These are phyloP conservation scores for Arthrobotrys megalospora DNA, from an alignment of 2,329 filamentous ascomycete species.

Conservation along the genomic window DNA sequence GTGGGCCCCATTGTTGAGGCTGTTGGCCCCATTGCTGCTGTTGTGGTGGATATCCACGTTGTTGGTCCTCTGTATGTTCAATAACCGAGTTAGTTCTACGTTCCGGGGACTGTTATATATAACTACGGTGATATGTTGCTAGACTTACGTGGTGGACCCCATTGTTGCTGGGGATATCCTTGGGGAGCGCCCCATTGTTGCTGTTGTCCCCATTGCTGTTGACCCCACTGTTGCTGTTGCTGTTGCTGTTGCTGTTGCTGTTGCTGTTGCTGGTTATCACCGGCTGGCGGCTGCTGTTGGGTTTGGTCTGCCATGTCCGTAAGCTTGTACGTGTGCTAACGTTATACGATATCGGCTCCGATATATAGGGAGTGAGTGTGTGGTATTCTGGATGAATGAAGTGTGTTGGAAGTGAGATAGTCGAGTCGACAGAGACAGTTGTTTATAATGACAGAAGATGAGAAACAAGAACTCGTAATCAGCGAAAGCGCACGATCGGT, in stretches of 20 bases:
- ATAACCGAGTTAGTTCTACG: slow-evolving; percentile 14
- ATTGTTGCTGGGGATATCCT: slow-evolving; percentile 13
- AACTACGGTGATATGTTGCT: slow-evolving; percentile 6
- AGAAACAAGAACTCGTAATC: slow-evolving; percentile 4
- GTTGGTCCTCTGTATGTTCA: slow-evolving; percentile 18
- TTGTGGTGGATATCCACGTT: slow-evolving; percentile 41
- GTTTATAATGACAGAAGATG: not conserved
- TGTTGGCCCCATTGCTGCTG: slow-evolving; percentile 40
- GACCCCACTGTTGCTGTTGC: slow-evolving; percentile 32
- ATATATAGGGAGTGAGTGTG: not conserved
- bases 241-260: slow-evolving; percentile 16
- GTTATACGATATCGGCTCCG: slow-evolving; percentile 5
- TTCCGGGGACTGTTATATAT: slow-evolving; percentile 8
- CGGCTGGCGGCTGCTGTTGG: slow-evolving; percentile 22
- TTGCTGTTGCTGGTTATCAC: slow-evolving; percentile 30
- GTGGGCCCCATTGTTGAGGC: slow-evolving; percentile 24
- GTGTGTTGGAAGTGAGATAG: slow-evolving; percentile 24
- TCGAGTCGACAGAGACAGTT: not conserved
- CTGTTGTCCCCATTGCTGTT: slow-evolving; percentile 45
- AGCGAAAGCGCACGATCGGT: not conserved
- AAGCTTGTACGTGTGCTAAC: not conserved
- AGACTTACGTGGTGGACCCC: slow-evolving; percentile 10
- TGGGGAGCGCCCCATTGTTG: slow-evolving; percentile 37
- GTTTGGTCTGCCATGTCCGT: slow-evolving; percentile 24
- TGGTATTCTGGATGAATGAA: not conserved